phyloP scores from a whole-genome alignment of 129 eudicot genomes.

The Scalesia atractyloides region DNA sequence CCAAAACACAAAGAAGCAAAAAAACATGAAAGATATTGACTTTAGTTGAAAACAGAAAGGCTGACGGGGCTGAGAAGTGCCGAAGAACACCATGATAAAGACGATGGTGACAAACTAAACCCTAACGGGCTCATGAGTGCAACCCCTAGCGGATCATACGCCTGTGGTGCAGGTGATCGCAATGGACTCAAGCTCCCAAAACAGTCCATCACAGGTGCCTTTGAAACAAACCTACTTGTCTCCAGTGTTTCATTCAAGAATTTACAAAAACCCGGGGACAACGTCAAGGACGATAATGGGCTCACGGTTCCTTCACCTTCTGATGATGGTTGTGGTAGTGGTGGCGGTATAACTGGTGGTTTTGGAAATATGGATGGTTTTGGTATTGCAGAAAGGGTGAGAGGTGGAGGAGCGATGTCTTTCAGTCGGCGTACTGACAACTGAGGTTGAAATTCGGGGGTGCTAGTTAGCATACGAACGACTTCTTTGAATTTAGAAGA shows the following conservation, averaged over 20 bases:
- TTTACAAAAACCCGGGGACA: slow-evolving; percentile 38
- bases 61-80: slow-evolving; percentile 57
- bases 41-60: slow-evolving; percentile 33
- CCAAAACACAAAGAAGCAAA: slow-evolving; percentile 22
- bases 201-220: slow-evolving; percentile 28
- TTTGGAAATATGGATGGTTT: slow-evolving; percentile 20
- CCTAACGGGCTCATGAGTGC: slow-evolving; percentile 46
- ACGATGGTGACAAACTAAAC: slow-evolving; percentile 55
- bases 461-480: slow-evolving; percentile 70
- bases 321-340: neutral
- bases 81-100: slow-evolving; percentile 57
- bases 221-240: slow-evolving; percentile 19
- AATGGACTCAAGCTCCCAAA: slow-evolving; percentile 39
- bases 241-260: slow-evolving; percentile 44
- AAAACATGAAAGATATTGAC: slow-evolving; percentile 14
- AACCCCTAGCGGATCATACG: slow-evolving; percentile 19
- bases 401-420: slow-evolving; percentile 61
- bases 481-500: slow-evolving; percentile 56
- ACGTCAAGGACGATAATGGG: slow-evolving; percentile 17
- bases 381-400: slow-evolving; percentile 36
- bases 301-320: slow-evolving; percentile 19
- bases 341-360: neutral
- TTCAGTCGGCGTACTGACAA: slow-evolving; percentile 33
- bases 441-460: slow-evolving; percentile 40
- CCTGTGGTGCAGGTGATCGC: slow-evolving; percentile 38